A percentile compares a stretch with the other conserved stretches of the same genome.
Evolutionary conservation across 371 early-diverging fungal species (phyloP).

Genomic region (Smittium mucronatum): DNA sequence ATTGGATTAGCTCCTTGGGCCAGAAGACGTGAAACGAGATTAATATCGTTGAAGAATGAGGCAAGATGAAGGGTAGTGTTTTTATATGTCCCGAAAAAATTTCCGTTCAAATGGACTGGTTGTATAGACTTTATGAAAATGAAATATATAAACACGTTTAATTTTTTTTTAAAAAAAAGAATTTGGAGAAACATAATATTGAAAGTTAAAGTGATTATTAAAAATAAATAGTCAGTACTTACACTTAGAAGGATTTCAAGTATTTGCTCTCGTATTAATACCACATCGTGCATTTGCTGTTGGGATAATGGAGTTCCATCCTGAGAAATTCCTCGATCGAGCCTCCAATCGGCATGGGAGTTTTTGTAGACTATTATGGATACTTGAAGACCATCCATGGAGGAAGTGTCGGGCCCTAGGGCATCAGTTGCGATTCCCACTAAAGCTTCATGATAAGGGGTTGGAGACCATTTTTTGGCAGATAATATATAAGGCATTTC

Average conservation of each 20-base stretch:
- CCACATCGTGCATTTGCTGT: constrained; percentile 34
- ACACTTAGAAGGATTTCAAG: constrained; percentile 32
- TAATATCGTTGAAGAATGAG: constrained; percentile 34
- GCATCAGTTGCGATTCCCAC: constrained; percentile 29
- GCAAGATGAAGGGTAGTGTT: constrained; percentile 35
- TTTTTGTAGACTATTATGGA: constrained; percentile 36
- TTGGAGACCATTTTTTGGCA: constrained; percentile 28
- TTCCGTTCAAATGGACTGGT: constrained; percentile 30
- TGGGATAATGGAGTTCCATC: constrained; percentile 15
- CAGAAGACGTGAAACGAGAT: constrained; percentile 28
- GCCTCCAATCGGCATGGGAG: constrained; percentile 33
- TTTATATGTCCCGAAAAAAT: constrained; percentile 30
- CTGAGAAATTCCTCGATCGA: constrained; percentile 29
- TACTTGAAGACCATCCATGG: constrained; percentile 36
- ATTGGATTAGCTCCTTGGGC: constrained; percentile 30
- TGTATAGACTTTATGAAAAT: not conserved
- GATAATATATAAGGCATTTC: constrained; percentile 28
- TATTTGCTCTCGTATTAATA: constrained; percentile 30
- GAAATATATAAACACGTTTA: too few relatives aligned
- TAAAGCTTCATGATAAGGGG: constrained; percentile 34
- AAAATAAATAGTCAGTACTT: constrained; percentile 10
- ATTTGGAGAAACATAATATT: not conserved
- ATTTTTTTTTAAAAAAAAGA: not conserved
- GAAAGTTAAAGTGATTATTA: not conserved
- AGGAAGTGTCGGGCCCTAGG: constrained; percentile 31